Base-by-base conservation (phyloP, 2,329 filamentous ascomycete genomes). In the Sporothrix euskadiensis region DNA sequence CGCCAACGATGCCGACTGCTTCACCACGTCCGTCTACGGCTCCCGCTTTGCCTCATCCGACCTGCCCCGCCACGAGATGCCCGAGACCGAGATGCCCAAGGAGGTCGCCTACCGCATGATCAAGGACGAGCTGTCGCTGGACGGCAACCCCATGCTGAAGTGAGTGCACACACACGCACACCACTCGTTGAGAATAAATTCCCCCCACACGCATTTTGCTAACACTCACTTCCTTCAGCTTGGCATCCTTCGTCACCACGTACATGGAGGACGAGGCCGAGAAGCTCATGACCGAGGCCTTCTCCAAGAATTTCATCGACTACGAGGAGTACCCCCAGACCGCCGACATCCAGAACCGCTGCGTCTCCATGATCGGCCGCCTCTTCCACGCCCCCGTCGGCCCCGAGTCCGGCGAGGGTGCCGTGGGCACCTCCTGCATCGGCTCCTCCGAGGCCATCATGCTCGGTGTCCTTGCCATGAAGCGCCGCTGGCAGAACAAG, bases 81-180 rank as follows among this genome's bases (percentile, higher is more conserved):
- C 95, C 0, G 94, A 97, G 78, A 79, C 83, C 26, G 93, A 97
- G 83, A 97, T 98, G 94, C 95, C 95, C 61, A 90, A 89, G 78
- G 92, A 97, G 77, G 88, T 97, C 71, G 95, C 95, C n/a, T 97
- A 98, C 82, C 91, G 94, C 68, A 92, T 98, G 92, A 98, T 98
- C 86, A 95, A 94, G 85, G 95, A 98, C 81, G 93, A 97, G 80
- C 86, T 98, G 76, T 96, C 92, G 76, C 85, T 98, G 71, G 95
- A 98, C 80, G 94, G 94, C 73, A 97, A 95, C 78, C 94, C 94
- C 9, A 95, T 94, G 86, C 87, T 97, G 76, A 93, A 91, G 90
- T 92, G 83, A 77, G 86, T 80, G 47, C 44, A 26, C 26, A 26
- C 26, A 26, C 26, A 26, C 26, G 2, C 26, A 26, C 26, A 26